Evolutionary conservation across 192 early-diverging fungal species (phyloP).

Genomic region (Podila verticillata): DNA sequence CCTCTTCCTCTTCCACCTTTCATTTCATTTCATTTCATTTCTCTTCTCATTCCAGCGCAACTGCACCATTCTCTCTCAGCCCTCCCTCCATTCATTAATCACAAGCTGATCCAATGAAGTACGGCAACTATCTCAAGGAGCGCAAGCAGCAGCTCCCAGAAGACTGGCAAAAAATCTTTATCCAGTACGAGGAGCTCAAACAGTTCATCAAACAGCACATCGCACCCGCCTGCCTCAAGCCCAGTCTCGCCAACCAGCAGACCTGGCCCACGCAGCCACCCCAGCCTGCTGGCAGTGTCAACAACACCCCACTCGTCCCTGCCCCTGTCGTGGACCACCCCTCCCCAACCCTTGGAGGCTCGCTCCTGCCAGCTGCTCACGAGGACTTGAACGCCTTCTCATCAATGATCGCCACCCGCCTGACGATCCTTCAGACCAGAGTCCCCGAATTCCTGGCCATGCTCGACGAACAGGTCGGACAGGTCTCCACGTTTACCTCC

Average conservation of each 20-base stretch:
- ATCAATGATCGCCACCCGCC: slow-evolving; percentile 62
- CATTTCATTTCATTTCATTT: background rate
- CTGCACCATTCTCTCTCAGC: background rate
- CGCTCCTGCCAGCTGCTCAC: slow-evolving; percentile 17
- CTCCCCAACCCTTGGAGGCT: slow-evolving; percentile 44
- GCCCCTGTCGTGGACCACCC: slow-evolving; percentile 62
- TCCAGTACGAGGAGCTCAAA: slow-evolving; percentile 80
- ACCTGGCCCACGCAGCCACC: slow-evolving; percentile 48
- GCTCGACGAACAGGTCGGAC: slow-evolving; percentile 74
- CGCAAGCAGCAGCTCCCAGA: slow-evolving; percentile 69
- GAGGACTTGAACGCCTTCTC: slow-evolving; percentile 63
- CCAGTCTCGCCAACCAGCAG: slow-evolving; percentile 56
- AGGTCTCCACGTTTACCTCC: slow-evolving; percentile 61
- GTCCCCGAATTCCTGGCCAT: slow-evolving; percentile 74
- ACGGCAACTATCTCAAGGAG: slow-evolving; percentile 75
- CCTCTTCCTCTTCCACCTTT: background rate
- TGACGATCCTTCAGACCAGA: slow-evolving; percentile 63
- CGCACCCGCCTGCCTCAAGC: slow-evolving; percentile 62
- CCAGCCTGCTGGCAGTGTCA: slow-evolving; percentile 24
- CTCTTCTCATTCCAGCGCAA: no score
- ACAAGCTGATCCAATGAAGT: slow-evolving; percentile 65
- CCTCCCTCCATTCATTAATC: background rate
- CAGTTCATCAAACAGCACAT: slow-evolving; percentile 69
- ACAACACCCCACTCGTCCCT: slow-evolving; percentile 2
- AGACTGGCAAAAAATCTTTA: slow-evolving; percentile 72